These are phyloP conservation scores for Neurospora cerealis DNA, from an alignment of 495 filamentous ascomycete genomes.

Conservation along the genomic window DNA sequence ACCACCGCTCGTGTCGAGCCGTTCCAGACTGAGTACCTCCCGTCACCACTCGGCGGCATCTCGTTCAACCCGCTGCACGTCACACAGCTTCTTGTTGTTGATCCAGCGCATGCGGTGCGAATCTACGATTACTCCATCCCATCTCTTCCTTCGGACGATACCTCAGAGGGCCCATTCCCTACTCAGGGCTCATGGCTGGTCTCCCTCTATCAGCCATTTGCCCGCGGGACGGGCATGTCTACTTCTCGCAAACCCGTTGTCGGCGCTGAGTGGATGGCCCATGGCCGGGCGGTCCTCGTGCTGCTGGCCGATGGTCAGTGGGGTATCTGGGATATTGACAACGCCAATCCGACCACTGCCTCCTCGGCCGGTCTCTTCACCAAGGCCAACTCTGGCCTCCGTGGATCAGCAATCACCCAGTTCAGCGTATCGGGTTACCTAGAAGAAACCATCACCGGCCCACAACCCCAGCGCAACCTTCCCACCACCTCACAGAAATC, in stretches of 20 bases:
- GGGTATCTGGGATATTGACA: conserved; percentile 86
- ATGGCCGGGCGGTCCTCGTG: conserved; percentile 64
- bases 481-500: conserved; percentile 33
- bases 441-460: conserved; percentile 29
- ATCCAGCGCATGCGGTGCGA: conserved; percentile 57
- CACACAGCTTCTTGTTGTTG: conserved; percentile 57
- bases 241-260: conserved; percentile 62
- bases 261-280: conserved; percentile 75
- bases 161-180: conserved; percentile 38
- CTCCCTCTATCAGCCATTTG: conserved; percentile 60
- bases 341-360: conserved; percentile 35
- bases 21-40: conserved; percentile 53
- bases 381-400: conserved; percentile 47
- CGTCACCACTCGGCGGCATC: conserved; percentile 54
- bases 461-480: conserved; percentile 26
- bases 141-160: conserved; percentile 34
- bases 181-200: conserved; percentile 54
- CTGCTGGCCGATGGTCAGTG: conserved; percentile 81
- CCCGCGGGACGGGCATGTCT: conserved; percentile 29
- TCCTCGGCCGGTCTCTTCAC: conserved; percentile 44
- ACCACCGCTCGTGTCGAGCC: conserved; percentile 38
- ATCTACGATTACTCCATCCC: conserved; percentile 45
- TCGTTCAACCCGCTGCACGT: conserved; percentile 59
- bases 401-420: conserved; percentile 51
- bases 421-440: conserved; percentile 65